Evolutionary conservation across 805 yeast species (phyloP).

Genomic region (Metschnikowia continentalis): DNA sequence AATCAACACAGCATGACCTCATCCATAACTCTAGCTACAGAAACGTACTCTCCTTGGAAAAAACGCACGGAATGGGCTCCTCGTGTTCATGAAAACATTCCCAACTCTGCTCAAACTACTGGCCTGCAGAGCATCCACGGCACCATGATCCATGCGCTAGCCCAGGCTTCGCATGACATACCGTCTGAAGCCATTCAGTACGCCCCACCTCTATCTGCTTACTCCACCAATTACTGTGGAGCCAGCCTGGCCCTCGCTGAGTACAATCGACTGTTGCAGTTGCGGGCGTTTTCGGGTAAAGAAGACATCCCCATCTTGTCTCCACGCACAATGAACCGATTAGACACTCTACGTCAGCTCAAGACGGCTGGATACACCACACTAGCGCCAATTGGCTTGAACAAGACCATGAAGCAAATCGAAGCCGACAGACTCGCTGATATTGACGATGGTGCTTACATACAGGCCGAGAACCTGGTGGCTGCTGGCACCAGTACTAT

Average conservation of each 20-base stretch:
- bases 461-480: conserved; percentile 17
- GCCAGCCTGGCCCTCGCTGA: conserved; percentile 18
- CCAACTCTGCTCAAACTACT: not conserved
- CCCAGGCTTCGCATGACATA: conserved; percentile 11
- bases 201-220: conserved; percentile 55
- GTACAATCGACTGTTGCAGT: conserved; percentile 20
- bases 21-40: conserved; percentile 1
- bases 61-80: conserved; percentile 11
- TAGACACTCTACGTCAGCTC: conserved; percentile 24
- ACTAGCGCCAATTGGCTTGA: conserved; percentile 37
- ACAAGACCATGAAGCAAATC: conserved; percentile 38
- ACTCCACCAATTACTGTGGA: conserved; percentile 42
- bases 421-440: conserved; percentile 17
- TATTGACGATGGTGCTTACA: conserved; percentile 7
- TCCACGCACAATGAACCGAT: conserved; percentile 20
- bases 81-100: conserved; percentile 11
- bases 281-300: conserved; percentile 11
- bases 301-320: conserved; percentile 14
- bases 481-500: conserved; percentile 4
- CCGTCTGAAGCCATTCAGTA: conserved; percentile 19
- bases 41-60: conserved; percentile 9
- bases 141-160: conserved; percentile 7
- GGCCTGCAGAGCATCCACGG: not conserved
- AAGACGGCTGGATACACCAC: conserved; percentile 32
- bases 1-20: conserved; percentile 6